Base-by-base conservation (phyloP, 2,329 filamentous ascomycete species). In the Penicillium crustosum region DNA sequence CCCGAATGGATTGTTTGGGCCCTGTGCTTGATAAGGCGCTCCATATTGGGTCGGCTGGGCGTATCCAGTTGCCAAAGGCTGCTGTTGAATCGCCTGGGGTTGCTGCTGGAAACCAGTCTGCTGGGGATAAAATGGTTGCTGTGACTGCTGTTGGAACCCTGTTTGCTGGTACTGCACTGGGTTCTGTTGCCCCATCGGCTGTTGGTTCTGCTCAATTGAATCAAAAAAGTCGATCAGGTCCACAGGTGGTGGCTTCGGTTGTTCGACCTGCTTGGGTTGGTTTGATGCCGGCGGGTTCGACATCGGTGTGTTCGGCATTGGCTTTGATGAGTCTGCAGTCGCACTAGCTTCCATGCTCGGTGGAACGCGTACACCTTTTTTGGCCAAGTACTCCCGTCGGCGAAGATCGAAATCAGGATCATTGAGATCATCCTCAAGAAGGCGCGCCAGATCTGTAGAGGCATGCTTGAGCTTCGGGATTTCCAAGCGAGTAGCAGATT, bases 401-500 rank as follows among this genome's bases (percentile, higher is more conserved):
- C 97, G 94, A 55, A 93, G 84, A 67, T 99, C 94, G 68, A 99
- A 99, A 73, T 99, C 94, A 3, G 91, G 87, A 69, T 99, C 94
- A 62, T 93, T 88, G 45, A 99, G 80, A 71, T 99, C 97, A 66
- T 99, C 94, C 73, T 97, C 92, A 27, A 99, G 82, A 55, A 96
- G 91, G 27, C 88, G 88, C 17, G 91, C 90, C 52, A 99, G 78
- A 70, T 94, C 96, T 1, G 95, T 93, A 1, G 94, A 95, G 6
- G 94, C 94, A 73, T 99, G 94, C 78, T 97, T 97, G 65, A 99
- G 83, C 78, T 96, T 97, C 10, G 94, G 94, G 8, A 99, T 95
- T 70, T 97, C 91, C 39, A 99, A 84, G 60, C 93, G 83, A 6
- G 94, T 99, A 62, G 93, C 91, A 71, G 93, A 89, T 76, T 97